Percentiles rank a stretch among this genome's conserved stretches.
Evolutionary conservation across 2,329 filamentous ascomycete species (phyloP).

Genomic region (Diplodia mutila): DNA sequence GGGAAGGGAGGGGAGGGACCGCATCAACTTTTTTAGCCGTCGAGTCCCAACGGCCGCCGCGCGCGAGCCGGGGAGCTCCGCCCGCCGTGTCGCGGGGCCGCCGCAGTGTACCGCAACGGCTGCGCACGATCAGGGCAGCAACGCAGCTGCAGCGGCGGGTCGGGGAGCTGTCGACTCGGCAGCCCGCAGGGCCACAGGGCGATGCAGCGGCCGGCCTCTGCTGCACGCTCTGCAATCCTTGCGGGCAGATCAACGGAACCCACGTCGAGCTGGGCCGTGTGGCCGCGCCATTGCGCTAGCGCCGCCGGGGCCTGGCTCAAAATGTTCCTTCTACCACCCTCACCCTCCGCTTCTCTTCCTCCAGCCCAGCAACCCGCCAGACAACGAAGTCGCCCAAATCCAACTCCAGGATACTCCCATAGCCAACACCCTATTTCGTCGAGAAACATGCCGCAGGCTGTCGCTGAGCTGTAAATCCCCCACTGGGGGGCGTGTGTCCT

Average conservation of each 20-base stretch:
- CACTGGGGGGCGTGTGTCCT: constrained; percentile 70
- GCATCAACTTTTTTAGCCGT: not conserved
- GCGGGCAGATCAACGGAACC: constrained; percentile 15
- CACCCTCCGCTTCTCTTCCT: constrained; percentile 35
- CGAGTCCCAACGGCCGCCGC: not conserved
- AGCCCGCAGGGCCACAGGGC: not conserved
- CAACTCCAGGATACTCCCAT: not conserved
- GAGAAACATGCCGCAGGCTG: constrained; percentile 53
- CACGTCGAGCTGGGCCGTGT: constrained; percentile 10
- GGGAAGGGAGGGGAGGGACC: not conserved
- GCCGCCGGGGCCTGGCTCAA: constrained; percentile 25
- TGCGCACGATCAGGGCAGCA: constrained; percentile 4
- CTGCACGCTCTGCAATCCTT: constrained; percentile 12
- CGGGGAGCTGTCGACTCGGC: not conserved
- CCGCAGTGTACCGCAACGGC: not conserved
- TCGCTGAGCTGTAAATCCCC: constrained; percentile 76
- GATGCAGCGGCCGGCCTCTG: not conserved
- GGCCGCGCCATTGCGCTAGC: constrained; percentile 16
- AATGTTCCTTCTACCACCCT: constrained; percentile 30
- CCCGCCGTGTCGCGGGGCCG: not conserved
- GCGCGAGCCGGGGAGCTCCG: constrained; percentile 3
- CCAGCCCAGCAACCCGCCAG: constrained; percentile 37
- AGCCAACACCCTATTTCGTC: constrained; percentile 42
- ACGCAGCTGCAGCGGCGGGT: not conserved
- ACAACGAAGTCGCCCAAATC: constrained; percentile 46